Conservation (phyloP, 2,329 filamentous ascomycete species). For the Clathrospora elynae region DNA sequence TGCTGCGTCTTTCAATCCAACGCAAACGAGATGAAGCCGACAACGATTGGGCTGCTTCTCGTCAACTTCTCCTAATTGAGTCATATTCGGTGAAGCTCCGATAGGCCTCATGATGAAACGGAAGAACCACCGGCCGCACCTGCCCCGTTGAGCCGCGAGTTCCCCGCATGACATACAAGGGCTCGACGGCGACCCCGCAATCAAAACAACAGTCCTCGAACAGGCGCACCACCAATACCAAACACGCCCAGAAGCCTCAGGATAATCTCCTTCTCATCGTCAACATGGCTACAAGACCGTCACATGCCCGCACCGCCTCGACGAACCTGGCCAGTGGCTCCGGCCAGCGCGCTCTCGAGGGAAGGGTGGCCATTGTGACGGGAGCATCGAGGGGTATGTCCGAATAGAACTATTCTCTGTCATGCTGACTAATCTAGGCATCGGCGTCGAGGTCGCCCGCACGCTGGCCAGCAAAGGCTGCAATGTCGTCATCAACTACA, state of each 20-base stretch:
- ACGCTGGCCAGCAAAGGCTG: conserved; percentile 76
- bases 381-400: conserved; percentile 74
- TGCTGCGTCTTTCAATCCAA: too few species aligned
- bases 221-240: neutral
- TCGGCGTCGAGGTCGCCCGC: conserved; percentile 69
- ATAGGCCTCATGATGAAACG: conserved; percentile 8
- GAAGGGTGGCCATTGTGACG: conserved; percentile 79
- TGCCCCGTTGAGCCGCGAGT: conserved; percentile 22
- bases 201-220: conserved; percentile 6
- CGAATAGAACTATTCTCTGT: neutral
- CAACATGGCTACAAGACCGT: conserved; percentile 48
- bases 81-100: conserved; percentile 9
- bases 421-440: conserved; percentile 59
- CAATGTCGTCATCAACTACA: conserved; percentile 73
- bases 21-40: too few species aligned
- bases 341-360: conserved; percentile 57
- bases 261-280: conserved; percentile 1
- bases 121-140: conserved; percentile 23
- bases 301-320: conserved; percentile 43
- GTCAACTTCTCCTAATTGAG: too few species aligned
- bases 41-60: too few species aligned
- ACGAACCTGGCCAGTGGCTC: conserved; percentile 47
- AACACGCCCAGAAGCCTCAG: neutral
- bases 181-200: conserved; percentile 30
- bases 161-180: conserved; percentile 22